Conservation (phyloP, 192 early-diverging fungal species). For the Lunasporangiospora selenospora region DNA sequence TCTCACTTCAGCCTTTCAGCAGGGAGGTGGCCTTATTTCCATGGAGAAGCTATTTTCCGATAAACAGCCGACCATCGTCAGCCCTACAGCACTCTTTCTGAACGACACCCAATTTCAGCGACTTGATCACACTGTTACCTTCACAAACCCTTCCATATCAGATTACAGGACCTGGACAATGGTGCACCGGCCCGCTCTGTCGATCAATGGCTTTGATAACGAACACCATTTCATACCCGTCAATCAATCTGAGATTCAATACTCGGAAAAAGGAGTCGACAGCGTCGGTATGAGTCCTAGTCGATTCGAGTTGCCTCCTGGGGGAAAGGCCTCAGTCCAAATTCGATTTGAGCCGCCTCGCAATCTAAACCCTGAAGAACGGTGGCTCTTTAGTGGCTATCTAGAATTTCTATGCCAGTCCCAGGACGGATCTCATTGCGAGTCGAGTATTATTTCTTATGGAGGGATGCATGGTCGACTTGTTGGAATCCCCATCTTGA, state of each 20-base stretch:
- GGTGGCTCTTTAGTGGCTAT: constrained; percentile 34
- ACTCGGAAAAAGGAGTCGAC: constrained; percentile 4
- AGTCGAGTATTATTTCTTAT: constrained; percentile 29
- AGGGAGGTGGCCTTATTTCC: constrained; percentile 78
- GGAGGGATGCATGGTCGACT: constrained; percentile 36
- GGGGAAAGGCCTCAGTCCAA: neutral
- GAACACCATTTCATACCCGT: constrained; percentile 10
- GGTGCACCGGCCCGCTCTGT: constrained; percentile 22
- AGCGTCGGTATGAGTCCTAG: constrained; percentile 7
- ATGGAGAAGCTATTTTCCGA: constrained; percentile 57
- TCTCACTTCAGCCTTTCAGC: constrained; percentile 59
- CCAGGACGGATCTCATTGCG: neutral
- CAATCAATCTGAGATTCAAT: constrained; percentile 21
- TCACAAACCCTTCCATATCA: constrained; percentile 16
- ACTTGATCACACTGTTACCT: constrained; percentile 22
- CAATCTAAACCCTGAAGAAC: constrained; percentile 9
- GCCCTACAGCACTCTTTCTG: constrained; percentile 60
- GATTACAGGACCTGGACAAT: constrained; percentile 11
- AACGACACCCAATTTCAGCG: constrained; percentile 52
- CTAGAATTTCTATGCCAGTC: constrained; percentile 14
- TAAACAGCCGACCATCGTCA: constrained; percentile 53
- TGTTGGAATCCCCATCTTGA: constrained; percentile 23
- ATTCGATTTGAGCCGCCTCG: constrained; percentile 12
- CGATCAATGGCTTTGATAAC: constrained; percentile 34
- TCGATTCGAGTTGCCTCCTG: constrained; percentile 5